phyloP scores from a whole-genome alignment of 371 early-diverging fungal genomes.

The Mortierella sp. region DNA sequence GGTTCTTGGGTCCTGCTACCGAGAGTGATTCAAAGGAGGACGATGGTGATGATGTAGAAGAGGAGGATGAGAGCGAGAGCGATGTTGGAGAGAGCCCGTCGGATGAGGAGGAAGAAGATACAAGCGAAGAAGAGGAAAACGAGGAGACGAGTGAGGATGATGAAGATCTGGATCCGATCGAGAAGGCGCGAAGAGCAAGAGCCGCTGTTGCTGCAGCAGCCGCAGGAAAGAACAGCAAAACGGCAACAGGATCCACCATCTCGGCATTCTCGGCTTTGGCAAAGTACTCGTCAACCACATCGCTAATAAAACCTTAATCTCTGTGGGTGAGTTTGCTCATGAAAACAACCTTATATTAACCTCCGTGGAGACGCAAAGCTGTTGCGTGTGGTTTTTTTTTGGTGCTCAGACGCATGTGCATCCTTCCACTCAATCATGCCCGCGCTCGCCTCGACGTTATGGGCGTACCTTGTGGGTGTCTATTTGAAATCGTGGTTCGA shows the following conservation, averaged over 20 bases:
- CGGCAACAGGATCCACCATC: constrained; percentile 35
- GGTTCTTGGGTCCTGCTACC: constrained; percentile 31
- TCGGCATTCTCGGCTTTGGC: constrained; percentile 40
- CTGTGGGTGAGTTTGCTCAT: not conserved
- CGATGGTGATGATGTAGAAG: constrained; percentile 13
- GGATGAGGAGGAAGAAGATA: constrained; percentile 13
- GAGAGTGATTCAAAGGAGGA: constrained; percentile 30
- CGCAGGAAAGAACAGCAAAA: not conserved
- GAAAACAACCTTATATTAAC: not conserved
- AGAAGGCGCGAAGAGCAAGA: constrained; percentile 42
- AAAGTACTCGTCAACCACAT: constrained; percentile 25
- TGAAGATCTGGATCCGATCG: constrained; percentile 39
- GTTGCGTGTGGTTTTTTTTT: constrained; percentile 7
- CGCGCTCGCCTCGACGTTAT: not conserved
- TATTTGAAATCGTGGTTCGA: too few relatives aligned
- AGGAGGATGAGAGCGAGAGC: constrained; percentile 12
- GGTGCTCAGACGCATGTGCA: not conserved
- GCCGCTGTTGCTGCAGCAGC: constrained; percentile 22
- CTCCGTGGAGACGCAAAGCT: not conserved
- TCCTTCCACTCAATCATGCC: too few relatives aligned
- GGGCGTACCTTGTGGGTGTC: not conserved
- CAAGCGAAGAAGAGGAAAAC: constrained; percentile 19
- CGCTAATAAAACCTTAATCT: constrained; percentile 12
- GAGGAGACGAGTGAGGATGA: constrained; percentile 17
- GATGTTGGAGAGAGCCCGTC: not conserved